A percentile compares a stretch with the other conserved stretches of the same genome.
Evolutionary conservation across 2,329 filamentous ascomycete genomes (phyloP).

Genomic region (Ramularia collo-cygni): DNA sequence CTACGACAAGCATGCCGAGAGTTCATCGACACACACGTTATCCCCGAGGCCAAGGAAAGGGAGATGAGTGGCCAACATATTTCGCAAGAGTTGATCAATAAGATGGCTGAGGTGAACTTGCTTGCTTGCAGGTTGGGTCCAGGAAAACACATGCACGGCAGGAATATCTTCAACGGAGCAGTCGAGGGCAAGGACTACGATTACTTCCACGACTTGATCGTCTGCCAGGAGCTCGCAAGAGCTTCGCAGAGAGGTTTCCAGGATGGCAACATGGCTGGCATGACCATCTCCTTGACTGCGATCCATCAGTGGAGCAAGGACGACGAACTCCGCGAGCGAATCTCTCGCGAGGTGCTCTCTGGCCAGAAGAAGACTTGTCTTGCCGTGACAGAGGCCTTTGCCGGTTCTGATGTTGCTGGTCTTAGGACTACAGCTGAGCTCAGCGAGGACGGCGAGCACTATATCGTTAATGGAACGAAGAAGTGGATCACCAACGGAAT

Average conservation of each 20-base stretch:
- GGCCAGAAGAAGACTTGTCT: slow-evolving; percentile 85
- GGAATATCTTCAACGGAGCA: slow-evolving; percentile 59
- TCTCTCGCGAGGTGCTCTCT: slow-evolving; percentile 65
- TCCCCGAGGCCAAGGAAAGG: slow-evolving; percentile 67
- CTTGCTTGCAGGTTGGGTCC: slow-evolving; percentile 79
- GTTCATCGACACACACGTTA: slow-evolving; percentile 66
- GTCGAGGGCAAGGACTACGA: slow-evolving; percentile 76
- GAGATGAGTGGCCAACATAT: slow-evolving; percentile 69
- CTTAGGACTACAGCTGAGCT: slow-evolving; percentile 72
- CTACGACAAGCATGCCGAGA: slow-evolving; percentile 63
- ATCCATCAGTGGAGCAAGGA: slow-evolving; percentile 73
- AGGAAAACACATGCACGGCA: slow-evolving; percentile 71
- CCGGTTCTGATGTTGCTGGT: slow-evolving; percentile 73
- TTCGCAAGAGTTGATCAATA: slow-evolving; percentile 63
- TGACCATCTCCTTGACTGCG: slow-evolving; percentile 75
- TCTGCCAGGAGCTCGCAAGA: slow-evolving; percentile 65
- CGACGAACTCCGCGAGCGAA: slow-evolving; percentile 55
- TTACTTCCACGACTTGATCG: slow-evolving; percentile 77
- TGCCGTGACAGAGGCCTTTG: slow-evolving; percentile 83
- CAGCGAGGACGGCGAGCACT: slow-evolving; percentile 67
- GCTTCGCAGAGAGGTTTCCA: slow-evolving; percentile 74
- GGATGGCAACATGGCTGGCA: slow-evolving; percentile 80
- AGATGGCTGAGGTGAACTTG: slow-evolving; percentile 66
- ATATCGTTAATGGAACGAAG: slow-evolving; percentile 65
- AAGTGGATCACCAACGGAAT: slow-evolving; percentile 80